These are phyloP conservation scores for Steccherinum ochraceum DNA, from an alignment of 768 basidiomycete genomes.

Conservation along the genomic window DNA sequence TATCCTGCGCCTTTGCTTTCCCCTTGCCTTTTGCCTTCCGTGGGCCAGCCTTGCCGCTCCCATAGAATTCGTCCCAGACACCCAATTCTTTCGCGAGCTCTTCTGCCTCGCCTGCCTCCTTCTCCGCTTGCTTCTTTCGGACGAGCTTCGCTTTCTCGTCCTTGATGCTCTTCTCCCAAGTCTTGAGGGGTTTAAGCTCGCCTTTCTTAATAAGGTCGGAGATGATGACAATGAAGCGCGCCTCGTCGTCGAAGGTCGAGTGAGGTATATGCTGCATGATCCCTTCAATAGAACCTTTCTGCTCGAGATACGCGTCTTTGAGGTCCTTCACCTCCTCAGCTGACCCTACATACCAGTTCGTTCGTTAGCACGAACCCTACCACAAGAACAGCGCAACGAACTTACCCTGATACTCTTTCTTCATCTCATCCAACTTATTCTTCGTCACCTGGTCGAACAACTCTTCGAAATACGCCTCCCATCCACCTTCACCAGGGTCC, in stretches of 20 bases:
- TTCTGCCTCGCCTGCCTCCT: constrained; percentile 84
- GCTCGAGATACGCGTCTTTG: constrained; percentile 62
- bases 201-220: constrained; percentile 59
- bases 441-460: constrained; percentile 85
- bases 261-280: constrained; percentile 88
- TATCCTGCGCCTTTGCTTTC: constrained; percentile 21
- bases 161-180: constrained; percentile 67
- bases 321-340: constrained; percentile 80
- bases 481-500: constrained; percentile 73
- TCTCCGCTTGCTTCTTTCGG: constrained; percentile 65
- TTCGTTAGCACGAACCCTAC: constrained; percentile 2
- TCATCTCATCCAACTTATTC: constrained; percentile 86
- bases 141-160: constrained; percentile 77
- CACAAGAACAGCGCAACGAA: background rate
- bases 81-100: constrained; percentile 79
- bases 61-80: constrained; percentile 93
- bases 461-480: constrained; percentile 93
- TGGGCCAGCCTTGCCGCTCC: constrained; percentile 60
- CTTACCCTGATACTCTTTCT: constrained; percentile 88
- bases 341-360: constrained; percentile 50
- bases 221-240: constrained; percentile 69
- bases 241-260: constrained; percentile 77
- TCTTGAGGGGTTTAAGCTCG: constrained; percentile 44
- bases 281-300: constrained; percentile 66
- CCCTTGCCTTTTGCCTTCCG: constrained; percentile 41